phyloP scores from a whole-genome alignment of 2,329 filamentous ascomycete genomes.

The Nemania abortiva region DNA sequence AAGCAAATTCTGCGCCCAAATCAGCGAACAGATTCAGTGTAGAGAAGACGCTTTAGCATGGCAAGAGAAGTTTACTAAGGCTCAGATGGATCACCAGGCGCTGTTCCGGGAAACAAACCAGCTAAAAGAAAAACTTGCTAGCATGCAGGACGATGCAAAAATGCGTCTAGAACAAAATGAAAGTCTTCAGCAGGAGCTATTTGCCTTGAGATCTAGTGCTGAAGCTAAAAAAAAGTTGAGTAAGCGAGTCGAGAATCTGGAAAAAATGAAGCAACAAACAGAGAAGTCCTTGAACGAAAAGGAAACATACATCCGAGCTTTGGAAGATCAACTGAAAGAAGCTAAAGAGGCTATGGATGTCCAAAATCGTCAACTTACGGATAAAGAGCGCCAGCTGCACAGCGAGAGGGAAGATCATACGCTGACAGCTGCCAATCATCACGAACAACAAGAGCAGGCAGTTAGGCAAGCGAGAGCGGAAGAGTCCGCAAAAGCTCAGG shows the following conservation, averaged over 20 bases:
- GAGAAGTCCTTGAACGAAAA: conserved; percentile 37
- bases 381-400: conserved; percentile 36
- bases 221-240: conserved; percentile 27
- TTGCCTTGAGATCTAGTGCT: conserved; percentile 20
- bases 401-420: conserved; percentile 38
- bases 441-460: conserved; percentile 44
- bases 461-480: conserved; percentile 50
- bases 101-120: conserved; percentile 32
- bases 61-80: conserved; percentile 38
- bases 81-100: conserved; percentile 30
- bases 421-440: conserved; percentile 26
- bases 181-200: conserved; percentile 35
- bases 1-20: conserved; percentile 21
- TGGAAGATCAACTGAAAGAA: conserved; percentile 34
- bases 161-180: conserved; percentile 30
- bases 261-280: conserved; percentile 33
- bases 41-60: conserved; percentile 36
- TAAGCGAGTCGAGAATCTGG: conserved; percentile 28
- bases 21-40: conserved; percentile 26
- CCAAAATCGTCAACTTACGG: conserved; percentile 32
- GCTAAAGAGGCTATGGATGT: conserved; percentile 33
- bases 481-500: conserved; percentile 48
- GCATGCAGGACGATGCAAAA: conserved; percentile 23
- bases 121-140: conserved; percentile 39
- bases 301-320: conserved; percentile 27